Evolutionary conservation across 225 moss, liverwort and hornwort species (phyloP).

Genomic region (Bryum argenteum): DNA sequence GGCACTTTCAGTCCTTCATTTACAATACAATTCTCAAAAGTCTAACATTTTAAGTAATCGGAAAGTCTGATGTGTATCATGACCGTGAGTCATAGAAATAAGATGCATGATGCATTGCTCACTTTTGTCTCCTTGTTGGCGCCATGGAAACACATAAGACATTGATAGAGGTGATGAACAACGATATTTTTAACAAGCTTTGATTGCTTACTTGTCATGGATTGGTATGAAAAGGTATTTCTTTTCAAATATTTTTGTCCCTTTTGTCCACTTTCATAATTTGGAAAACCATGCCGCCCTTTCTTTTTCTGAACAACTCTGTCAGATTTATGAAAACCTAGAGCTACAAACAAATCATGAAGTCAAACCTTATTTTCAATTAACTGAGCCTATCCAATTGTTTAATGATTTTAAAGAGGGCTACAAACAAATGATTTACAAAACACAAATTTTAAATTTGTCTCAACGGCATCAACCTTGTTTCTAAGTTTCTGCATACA

Average conservation of each 20-base stretch:
- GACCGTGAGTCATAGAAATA: slow-evolving; percentile 89
- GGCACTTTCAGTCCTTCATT: too few species aligned
- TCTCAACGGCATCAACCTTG: slow-evolving; percentile 3
- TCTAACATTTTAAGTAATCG: slow-evolving; percentile 67
- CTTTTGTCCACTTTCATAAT: slow-evolving; percentile 92
- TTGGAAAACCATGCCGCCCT: slow-evolving; percentile 69
- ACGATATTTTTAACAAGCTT: slow-evolving; percentile 20
- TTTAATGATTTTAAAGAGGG: neutral
- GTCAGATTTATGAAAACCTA: slow-evolving; percentile 21
- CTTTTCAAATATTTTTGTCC: slow-evolving; percentile 85
- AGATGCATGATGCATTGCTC: slow-evolving; percentile 87
- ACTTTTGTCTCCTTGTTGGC: slow-evolving; percentile 32
- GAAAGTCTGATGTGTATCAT: slow-evolving; percentile 72
- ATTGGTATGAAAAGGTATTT: slow-evolving; percentile 86
- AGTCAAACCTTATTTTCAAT: slow-evolving; percentile 13
- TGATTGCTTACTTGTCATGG: too few species aligned
- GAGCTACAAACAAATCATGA: neutral
- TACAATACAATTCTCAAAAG: neutral
- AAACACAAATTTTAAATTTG: neutral
- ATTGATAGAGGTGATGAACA: slow-evolving; percentile 16
- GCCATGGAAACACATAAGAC: slow-evolving; percentile 46
- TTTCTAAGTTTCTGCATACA: slow-evolving; percentile 33
- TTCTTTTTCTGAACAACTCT: slow-evolving; percentile 56
- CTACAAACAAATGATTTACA: slow-evolving; percentile 5
- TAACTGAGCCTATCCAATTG: neutral